Evolutionary conservation across 352 stramenopile species (phyloP), one percentile per base, ranked within the genome.

Genomic region (Hyaloperonospora brassicae): DNA sequence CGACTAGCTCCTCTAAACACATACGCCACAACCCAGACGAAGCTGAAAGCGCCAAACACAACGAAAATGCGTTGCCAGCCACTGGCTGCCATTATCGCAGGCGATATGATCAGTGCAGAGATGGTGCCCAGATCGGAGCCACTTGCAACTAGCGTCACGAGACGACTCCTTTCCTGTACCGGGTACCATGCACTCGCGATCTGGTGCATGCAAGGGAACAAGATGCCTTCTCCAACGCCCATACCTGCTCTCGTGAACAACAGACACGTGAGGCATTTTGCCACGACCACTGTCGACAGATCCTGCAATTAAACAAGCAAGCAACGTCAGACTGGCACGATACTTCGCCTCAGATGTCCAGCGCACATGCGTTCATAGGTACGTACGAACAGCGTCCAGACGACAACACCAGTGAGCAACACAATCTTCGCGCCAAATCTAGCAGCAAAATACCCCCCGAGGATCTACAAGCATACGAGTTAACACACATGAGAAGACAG

Each of bases 201-300:
- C 66, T 91, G 79, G 49, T 94, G 82, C 84, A 94, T 90, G 48
- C 82, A 94, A 27, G 84, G 84, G 48, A 94, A 94, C 31, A 94
- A 59, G 42, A 94, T 90, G 31, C 84, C 84, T 49, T 94, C 84
- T 47, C 84, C 84, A 25, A 94, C 69, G 0, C 84, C 84, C 84
- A 94, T 94, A 11, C 77, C 79, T 1, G 73, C 72, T 50, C 84
- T 82, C 13, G 76, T 82, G 38, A 90, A 62, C 58, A 86, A 93
- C 24, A 94, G 68, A n/a, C 68, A 73, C 34, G 68, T 72, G 22
- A 87, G 68, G 63, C 65, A 81, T 44, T 75, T 76, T 2, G 79
- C 68, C 36, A 78, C 77, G 9, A 76, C 21, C 12, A 94, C 66
- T 2, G 84, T 94, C 52, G 81, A 86, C 47, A 94, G 47, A 47